Evolutionary conservation across 2,329 filamentous ascomycete species (phyloP).

Genomic region (Colletotrichum eleusines): DNA sequence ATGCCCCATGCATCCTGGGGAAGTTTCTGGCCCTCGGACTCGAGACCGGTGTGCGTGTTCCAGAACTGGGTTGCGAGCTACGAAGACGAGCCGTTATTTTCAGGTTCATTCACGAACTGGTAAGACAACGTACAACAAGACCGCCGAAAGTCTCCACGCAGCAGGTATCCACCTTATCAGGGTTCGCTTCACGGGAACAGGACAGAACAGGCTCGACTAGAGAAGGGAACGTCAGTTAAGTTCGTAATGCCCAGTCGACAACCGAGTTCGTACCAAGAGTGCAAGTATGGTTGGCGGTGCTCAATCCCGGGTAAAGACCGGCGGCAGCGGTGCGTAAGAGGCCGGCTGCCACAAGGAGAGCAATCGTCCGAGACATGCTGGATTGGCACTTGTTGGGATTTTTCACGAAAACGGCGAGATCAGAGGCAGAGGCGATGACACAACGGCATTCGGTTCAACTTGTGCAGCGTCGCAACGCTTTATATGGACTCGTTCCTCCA

Average conservation of each 20-base stretch:
- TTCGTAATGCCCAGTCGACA: background rate
- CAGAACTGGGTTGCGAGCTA: conserved; percentile 73
- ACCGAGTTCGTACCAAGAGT: conserved; percentile 54
- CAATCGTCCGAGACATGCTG: conserved; percentile 47
- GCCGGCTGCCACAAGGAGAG: conserved; percentile 45
- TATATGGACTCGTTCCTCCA: conserved; percentile 34
- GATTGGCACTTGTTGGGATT: background rate
- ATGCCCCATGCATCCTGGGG: conserved; percentile 69
- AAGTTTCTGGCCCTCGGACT: conserved; percentile 68
- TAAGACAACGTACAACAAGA: conserved; percentile 56
- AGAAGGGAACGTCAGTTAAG: conserved; percentile 12
- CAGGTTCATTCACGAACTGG: background rate
- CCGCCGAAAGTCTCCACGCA: conserved; percentile 75
- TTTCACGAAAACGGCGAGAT: conserved; percentile 14
- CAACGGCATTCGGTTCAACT: background rate
- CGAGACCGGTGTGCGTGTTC: conserved; percentile 72
- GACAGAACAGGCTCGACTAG: conserved; percentile 55
- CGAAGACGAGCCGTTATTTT: background rate
- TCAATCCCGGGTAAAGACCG: conserved; percentile 58
- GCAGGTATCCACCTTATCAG: conserved; percentile 67
- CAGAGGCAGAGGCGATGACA: conserved; percentile 9
- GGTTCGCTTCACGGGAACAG: conserved; percentile 60
- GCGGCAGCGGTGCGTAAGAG: conserved; percentile 50
- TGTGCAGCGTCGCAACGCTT: conserved; percentile 3
- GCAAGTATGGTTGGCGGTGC: conserved; percentile 68